A percentile compares a stretch with the other conserved stretches of the same genome.
Conservation (phyloP, 1,284 basidiomycete species). For the Cryptococcus wingfieldii region DNA sequence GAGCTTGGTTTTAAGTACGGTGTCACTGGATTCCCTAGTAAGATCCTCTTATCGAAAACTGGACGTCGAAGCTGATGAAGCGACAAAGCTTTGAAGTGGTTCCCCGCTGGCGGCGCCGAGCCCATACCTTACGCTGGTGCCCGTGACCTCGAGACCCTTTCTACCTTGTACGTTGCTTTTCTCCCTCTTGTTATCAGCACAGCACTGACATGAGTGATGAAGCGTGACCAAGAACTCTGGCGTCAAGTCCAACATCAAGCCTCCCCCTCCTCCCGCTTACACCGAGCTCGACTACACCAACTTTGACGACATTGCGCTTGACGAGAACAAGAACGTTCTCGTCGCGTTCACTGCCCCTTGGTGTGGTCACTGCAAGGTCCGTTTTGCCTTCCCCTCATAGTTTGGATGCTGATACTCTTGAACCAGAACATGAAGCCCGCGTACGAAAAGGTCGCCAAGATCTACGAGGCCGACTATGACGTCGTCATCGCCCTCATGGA, state of each 20-base stretch:
- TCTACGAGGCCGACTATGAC: constrained; percentile 71
- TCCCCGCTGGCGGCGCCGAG: constrained; percentile 61
- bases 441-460: constrained; percentile 77
- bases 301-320: constrained; percentile 71
- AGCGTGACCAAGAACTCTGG: constrained; percentile 72
- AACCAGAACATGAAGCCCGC: constrained; percentile 69
- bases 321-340: constrained; percentile 75
- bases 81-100: constrained; percentile 80
- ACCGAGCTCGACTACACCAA: constrained; percentile 64
- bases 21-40: constrained; percentile 83
- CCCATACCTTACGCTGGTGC: constrained; percentile 69
- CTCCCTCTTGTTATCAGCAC: neutral
- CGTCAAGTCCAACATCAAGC: constrained; percentile 78
- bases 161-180: constrained; percentile 59
- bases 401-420: neutral
- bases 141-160: constrained; percentile 75
- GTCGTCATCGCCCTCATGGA: constrained; percentile 87
- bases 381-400: neutral
- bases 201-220: neutral
- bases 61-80: neutral
- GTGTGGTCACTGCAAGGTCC: constrained; percentile 54
- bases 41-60: constrained; percentile 20
- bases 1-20: constrained; percentile 57
- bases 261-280: constrained; percentile 71
- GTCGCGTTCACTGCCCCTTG: constrained; percentile 77